These are phyloP conservation scores for Phytophthora pisi DNA, from an alignment of 352 stramenopile species.

Conservation along the genomic window DNA sequence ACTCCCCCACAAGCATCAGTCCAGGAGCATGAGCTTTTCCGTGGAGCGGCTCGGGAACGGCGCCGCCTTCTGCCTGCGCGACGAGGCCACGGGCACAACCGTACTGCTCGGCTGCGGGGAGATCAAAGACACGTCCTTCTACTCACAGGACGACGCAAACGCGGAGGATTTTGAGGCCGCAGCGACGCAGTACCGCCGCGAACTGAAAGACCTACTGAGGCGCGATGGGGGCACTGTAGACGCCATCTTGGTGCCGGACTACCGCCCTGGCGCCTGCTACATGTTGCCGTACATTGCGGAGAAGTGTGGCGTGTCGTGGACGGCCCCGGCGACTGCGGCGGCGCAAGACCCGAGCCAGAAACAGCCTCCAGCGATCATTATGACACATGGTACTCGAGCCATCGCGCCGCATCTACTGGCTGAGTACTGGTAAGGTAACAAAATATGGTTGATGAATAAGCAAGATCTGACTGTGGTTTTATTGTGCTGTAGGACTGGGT, in stretches of 20 bases:
- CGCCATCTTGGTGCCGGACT: conserved; percentile 72
- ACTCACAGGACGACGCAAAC: conserved; percentile 48
- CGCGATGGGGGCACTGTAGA: conserved; percentile 50
- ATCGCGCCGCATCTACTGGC: conserved; percentile 70
- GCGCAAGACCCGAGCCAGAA: conserved; percentile 33
- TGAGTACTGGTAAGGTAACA: conserved; percentile 66
- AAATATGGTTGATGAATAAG: neutral
- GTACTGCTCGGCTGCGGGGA: conserved; percentile 75
- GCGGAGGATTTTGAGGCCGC: conserved; percentile 36
- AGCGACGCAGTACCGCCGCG: conserved; percentile 54
- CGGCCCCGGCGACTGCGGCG: conserved; percentile 1
- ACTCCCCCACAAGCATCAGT: neutral
- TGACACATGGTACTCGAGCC: conserved; percentile 82
- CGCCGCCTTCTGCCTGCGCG: conserved; percentile 70
- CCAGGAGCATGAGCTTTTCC: conserved; percentile 55
- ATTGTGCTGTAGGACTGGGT: conserved; percentile 38
- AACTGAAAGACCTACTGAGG: conserved; percentile 59
- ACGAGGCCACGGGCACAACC: conserved; percentile 50
- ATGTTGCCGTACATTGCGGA: conserved; percentile 80
- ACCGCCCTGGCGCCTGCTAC: conserved; percentile 68
- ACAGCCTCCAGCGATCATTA: conserved; percentile 52
- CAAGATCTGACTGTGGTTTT: conserved; percentile 7
- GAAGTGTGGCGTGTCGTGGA: conserved; percentile 46
- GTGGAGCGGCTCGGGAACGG: conserved; percentile 74
- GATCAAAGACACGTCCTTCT: conserved; percentile 26